Conservation (phyloP, 208 protist species). For the Baffinella frigidus region DNA sequence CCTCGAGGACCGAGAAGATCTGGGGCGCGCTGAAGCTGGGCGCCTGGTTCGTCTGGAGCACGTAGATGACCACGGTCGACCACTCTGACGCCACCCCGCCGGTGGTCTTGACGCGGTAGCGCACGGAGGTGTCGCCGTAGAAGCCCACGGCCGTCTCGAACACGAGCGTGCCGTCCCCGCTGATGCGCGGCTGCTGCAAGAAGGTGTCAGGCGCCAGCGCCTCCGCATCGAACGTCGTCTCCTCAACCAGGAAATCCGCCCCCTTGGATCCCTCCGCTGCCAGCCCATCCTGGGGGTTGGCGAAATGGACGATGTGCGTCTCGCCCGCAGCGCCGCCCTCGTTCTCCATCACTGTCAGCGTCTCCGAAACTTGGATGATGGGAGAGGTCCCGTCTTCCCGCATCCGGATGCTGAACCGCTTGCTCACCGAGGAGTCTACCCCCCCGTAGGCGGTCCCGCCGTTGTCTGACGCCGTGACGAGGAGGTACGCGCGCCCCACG, state of each 20-base stretch:
- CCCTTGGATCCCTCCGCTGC: neutral
- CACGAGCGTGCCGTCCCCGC: neutral
- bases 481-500: neutral
- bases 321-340: neutral
- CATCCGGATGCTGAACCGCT: neutral
- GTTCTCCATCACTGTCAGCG: neutral
- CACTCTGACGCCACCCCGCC: neutral
- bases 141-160: neutral
- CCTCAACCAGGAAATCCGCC: neutral
- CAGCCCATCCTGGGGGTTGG: neutral
- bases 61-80: neutral
- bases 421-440: neutral
- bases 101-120: neutral
- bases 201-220: neutral
- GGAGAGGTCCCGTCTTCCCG: neutral
- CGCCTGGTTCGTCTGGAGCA: neutral
- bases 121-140: neutral
- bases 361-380: neutral
- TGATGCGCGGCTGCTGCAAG: neutral
- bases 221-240: neutral
- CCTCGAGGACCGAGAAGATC: neutral
- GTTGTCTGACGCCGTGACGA: neutral
- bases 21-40: neutral
- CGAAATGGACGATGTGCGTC: slow-evolving; percentile 5
- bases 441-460: neutral